Conservation (phyloP, 768 basidiomycete genomes). For the Tulasnella sp. region DNA sequence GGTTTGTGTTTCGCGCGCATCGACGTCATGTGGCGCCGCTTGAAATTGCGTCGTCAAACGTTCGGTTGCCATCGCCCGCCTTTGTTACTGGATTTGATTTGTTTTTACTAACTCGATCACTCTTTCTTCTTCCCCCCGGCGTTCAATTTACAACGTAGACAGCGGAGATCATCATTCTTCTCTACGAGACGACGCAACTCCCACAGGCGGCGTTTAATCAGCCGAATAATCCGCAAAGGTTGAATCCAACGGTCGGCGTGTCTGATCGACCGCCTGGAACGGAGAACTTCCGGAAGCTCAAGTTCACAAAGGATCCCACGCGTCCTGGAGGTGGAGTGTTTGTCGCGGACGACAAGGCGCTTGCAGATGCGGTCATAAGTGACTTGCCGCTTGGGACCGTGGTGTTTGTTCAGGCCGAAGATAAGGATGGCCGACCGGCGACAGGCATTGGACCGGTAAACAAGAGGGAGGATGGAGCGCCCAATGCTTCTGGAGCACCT, state of each 20-base stretch:
- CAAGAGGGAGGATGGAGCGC: not conserved
- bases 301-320: slow-evolving; percentile 71
- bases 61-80: not conserved
- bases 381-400: slow-evolving; percentile 52
- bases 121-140: slow-evolving; percentile 24
- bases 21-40: slow-evolving; percentile 25
- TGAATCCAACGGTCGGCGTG: slow-evolving; percentile 75
- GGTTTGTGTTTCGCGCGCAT: not conserved
- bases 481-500: not conserved
- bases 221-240: slow-evolving; percentile 47
- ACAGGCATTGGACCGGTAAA: slow-evolving; percentile 18
- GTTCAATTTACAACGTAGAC: slow-evolving; percentile 43
- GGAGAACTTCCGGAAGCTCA: slow-evolving; percentile 34
- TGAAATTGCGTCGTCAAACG: not conserved
- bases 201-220: slow-evolving; percentile 39
- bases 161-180: slow-evolving; percentile 81
- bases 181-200: slow-evolving; percentile 93
- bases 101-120: not conserved
- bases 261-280: slow-evolving; percentile 36
- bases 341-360: slow-evolving; percentile 41
- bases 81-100: not conserved
- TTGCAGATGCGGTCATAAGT: slow-evolving; percentile 25
- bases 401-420: slow-evolving; percentile 31
- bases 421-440: slow-evolving; percentile 34
- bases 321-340: slow-evolving; percentile 85